Base-by-base conservation (phyloP, 371 early-diverging fungal genomes). In the Mortierella sp. region DNA sequence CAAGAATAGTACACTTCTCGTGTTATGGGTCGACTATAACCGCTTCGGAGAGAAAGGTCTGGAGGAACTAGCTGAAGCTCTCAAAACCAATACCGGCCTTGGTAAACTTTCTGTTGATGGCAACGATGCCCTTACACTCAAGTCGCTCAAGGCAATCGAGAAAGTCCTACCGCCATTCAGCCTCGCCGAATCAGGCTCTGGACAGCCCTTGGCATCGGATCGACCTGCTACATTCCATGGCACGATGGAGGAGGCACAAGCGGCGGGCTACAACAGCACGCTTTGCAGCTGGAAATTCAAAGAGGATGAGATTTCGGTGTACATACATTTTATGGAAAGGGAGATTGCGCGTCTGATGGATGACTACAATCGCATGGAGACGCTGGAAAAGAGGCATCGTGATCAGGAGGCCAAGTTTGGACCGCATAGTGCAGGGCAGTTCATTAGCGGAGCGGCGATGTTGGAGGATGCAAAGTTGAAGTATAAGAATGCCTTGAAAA, bases 91-190 rank as follows among this genome's bases (percentile, higher is more conserved):
- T 65, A 62, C 61, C 10, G 58, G 62, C 3, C 64, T 79, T 0
- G 70, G 75, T 9, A 68, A 74, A 1, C 14, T 79, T 35, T 66
- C 66, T 1, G 67, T 71, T n/a, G 81, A 72, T 26, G 81, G 81
- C 54, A 80, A 80, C 28, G 81, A 80, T 66, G 75, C 72, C 39
- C 75, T 52, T 37, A 74, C 80, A 16, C 67, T 64, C 72, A 80
- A 72, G 59, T 75, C 60, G 5, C 66, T 72, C 24, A 62, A 43
- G 54, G 75, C 64, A 20, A 52, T 80, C 22, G 81, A 75, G 66
- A 60, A 52, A 11, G 55, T 72, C 8, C 62, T 80, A 8, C 75
- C 75, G 0, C 75, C 81, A 0, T 66, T 60, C n/a, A 20, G 30
- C 26, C 32, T 57, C 4, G 11, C 47, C 9, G 43, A 43, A 11